These are phyloP conservation scores for Thalassia testudinum DNA, from an alignment of 116 monocot genomes.

Conservation along the genomic window DNA sequence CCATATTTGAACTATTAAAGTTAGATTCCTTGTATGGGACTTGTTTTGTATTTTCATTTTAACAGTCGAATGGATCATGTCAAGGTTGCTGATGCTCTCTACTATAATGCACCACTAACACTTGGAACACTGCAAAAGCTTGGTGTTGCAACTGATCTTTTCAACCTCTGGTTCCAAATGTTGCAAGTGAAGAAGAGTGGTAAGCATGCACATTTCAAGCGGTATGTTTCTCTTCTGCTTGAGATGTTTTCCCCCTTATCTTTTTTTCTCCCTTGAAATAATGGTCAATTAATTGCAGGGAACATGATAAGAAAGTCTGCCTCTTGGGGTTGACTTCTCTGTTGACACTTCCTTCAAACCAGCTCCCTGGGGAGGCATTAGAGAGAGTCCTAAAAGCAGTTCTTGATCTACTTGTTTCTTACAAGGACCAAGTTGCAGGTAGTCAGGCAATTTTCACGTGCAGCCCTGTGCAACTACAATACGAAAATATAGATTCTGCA, in stretches of 20 bases:
- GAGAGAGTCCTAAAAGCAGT: constrained; percentile 45
- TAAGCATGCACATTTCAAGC: constrained; percentile 32
- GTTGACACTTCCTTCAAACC: constrained; percentile 36
- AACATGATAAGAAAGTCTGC: constrained; percentile 73
- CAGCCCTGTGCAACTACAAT: too few relatives aligned
- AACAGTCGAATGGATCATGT: neutral
- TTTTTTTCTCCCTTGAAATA: neutral
- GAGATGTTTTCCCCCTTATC: neutral
- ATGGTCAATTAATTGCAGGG: constrained; percentile 22
- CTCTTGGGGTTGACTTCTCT: constrained; percentile 72
- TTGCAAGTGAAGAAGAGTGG: constrained; percentile 62
- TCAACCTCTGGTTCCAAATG: constrained; percentile 72
- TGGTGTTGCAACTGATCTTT: constrained; percentile 51
- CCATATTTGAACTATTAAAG: too few relatives aligned
- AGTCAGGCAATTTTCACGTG: neutral
- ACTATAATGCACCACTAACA: constrained; percentile 54
- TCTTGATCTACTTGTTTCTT: constrained; percentile 53
- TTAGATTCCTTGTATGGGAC: too few relatives aligned
- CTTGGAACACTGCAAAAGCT: constrained; percentile 43
- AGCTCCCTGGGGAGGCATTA: constrained; percentile 50
- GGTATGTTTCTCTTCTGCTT: constrained; percentile 13
- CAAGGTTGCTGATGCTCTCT: constrained; percentile 60
- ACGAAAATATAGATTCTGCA: neutral
- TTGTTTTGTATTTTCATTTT: too few relatives aligned
- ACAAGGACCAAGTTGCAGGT: constrained; percentile 77